Base-by-base conservation (phyloP, 2,329 filamentous ascomycete species). In the Phialocephala subalpina region DNA sequence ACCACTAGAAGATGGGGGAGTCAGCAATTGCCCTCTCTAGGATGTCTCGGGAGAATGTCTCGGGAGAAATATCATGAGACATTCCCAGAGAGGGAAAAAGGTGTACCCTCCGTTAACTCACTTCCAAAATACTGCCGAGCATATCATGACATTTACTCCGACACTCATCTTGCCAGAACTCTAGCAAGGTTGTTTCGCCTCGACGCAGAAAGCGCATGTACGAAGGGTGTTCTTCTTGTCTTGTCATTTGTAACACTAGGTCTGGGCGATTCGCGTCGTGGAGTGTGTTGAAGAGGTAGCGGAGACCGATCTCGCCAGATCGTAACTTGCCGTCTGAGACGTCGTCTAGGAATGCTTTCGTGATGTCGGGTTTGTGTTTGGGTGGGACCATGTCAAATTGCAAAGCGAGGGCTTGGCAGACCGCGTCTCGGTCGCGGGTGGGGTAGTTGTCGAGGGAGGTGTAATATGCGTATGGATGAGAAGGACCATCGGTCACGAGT, bases 51-150 rank as follows among this genome's bases (percentile, higher is more conserved):
- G n/a, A n/a, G n/a, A n/a, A n/a, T n/a, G n/a, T n/a, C n/a, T n/a
- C n/a, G n/a, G n/a, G n/a, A n/a, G n/a, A n/a, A n/a, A n/a, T n/a
- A n/a, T n/a, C n/a, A n/a, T n/a, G n/a, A n/a, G n/a, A n/a, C n/a
- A n/a, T n/a, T n/a, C n/a, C n/a, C n/a, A n/a, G n/a, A n/a, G n/a
- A n/a, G n/a, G n/a, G n/a, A n/a, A n/a, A n/a, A n/a, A n/a, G n/a
- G n/a, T n/a, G n/a, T n/a, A n/a, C n/a, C n/a, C n/a, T n/a, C n/a
- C n/a, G n/a, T n/a, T n/a, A n/a, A n/a, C n/a, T n/a, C n/a, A n/a
- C n/a, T n/a, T 83, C 81, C 52, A 82, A 82, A 36, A 83, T 82
- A 0, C 80, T 82, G 0, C 81, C 81, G 7, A 83, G 74, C 80
- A 83, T 82, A 68, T 83, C 81, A 67, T 83, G 81, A 56, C 81